Conservation (phyloP, 1,139 yeast species). For the Hanseniaspora uvarum region DNA sequence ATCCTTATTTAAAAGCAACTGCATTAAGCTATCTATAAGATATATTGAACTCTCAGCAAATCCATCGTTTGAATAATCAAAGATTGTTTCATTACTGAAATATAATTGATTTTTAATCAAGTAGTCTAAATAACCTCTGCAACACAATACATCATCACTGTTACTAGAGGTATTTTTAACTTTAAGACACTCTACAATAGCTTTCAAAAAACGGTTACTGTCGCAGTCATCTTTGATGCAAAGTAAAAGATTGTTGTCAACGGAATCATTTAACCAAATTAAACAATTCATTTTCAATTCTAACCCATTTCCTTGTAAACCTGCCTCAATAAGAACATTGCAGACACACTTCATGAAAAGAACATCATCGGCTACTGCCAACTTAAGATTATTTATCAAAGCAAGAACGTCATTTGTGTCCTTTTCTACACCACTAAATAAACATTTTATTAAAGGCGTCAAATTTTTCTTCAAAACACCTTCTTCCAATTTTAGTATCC, state of each 20-base stretch:
- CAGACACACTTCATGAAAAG: constrained; percentile 83
- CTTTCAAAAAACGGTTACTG: constrained; percentile 2
- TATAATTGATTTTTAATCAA: constrained; percentile 59
- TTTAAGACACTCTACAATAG: constrained; percentile 39
- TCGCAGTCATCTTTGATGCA: background rate
- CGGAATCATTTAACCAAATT: constrained; percentile 30
- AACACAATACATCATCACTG: constrained; percentile 53
- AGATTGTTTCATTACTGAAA: constrained; percentile 27
- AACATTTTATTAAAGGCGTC: constrained; percentile 60
- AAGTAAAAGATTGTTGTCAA: constrained; percentile 35
- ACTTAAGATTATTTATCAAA: constrained; percentile 51
- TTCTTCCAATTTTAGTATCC: constrained; percentile 46
- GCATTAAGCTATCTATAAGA: constrained; percentile 54
- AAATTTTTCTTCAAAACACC: constrained; percentile 43
- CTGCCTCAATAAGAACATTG: constrained; percentile 61
- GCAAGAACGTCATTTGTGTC: constrained; percentile 70
- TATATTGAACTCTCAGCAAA: constrained; percentile 46
- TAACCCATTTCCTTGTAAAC: constrained; percentile 76
- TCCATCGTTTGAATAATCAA: constrained; percentile 45
- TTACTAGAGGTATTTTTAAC: constrained; percentile 31
- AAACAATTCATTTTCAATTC: constrained; percentile 61
- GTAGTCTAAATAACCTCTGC: constrained; percentile 75
- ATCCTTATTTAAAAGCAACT: constrained; percentile 62
- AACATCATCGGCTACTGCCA: constrained; percentile 52
- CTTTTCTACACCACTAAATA: constrained; percentile 84